Conservation (phyloP, 139 green algal genomes). For the Chlorella sp. region DNA sequence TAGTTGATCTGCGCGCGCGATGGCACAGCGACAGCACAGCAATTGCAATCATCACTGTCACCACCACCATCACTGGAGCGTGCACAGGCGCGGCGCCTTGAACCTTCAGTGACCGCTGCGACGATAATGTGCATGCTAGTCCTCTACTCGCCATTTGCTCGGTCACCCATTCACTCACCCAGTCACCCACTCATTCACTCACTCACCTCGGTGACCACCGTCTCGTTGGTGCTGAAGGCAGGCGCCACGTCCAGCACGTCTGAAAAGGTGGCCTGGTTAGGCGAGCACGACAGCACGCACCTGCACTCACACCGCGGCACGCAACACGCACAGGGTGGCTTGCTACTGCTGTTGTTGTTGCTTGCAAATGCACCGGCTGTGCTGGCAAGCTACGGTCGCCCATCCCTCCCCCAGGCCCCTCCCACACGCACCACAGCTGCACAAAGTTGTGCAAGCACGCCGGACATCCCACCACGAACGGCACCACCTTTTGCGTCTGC, state of each 20-base stretch:
- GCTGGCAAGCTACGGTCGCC: no score
- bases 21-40: neutral
- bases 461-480: slow-evolving; percentile 83
- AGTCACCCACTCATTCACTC: neutral
- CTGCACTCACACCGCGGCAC: no score
- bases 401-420: no score
- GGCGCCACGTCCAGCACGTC: slow-evolving; percentile 66
- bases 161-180: neutral
- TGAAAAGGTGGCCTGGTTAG: slow-evolving; percentile 75
- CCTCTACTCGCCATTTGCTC: no score
- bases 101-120: neutral
- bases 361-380: no score
- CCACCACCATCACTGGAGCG: no score
- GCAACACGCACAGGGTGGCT: no score
- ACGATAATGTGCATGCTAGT: neutral
- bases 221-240: slow-evolving; percentile 31
- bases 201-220: slow-evolving; percentile 35
- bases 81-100: no score
- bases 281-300: slow-evolving; percentile 47
- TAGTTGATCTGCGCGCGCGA: slow-evolving; percentile 39
- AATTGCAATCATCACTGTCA: no score
- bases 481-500: slow-evolving; percentile 56
- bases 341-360: no score
- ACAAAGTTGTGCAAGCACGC: slow-evolving; percentile 89
- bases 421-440: slow-evolving; percentile 77